Base-by-base conservation (phyloP, 2,329 filamentous ascomycete species). In the Graphiopsis chlorocephala region DNA sequence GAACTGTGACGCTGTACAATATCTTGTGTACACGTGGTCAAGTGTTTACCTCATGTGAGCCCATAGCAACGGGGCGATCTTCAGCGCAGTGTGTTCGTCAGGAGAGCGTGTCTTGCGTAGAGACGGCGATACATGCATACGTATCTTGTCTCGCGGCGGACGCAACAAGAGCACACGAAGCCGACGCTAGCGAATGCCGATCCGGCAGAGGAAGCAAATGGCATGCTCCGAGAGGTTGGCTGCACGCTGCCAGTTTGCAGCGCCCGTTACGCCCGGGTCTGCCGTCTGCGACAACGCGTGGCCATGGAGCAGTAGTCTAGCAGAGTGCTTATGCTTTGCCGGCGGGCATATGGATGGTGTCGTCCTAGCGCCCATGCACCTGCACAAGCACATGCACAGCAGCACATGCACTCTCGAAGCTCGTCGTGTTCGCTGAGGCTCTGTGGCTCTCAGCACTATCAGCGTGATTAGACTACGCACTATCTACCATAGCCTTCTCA, bases 241-340 rank as follows among this genome's bases (percentile, higher is more conserved):
- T 25, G 47, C 47, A 26, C 26, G 25, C 26, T 11, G 29, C 50
- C 5, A 53, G 50, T n/a, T 29, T 45, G 38, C 38, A 45, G 38
- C 38, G n/a, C 38, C 38, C 38, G 38, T 45, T 45, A 45, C 38
- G 38, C 38, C 38, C 38, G 38, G 11, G n/a, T 45, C 7, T 20
- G 38, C 50, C 50, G 25, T 53, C 50, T 53, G 50, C 50, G 50
- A 53, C 50, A 53, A 53, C 50, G 50, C 50, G 50, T 53, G 50
- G 50, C 50, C 50, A 31, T 53, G 26, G 14, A 31, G 38, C 38
- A 45, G 35, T 20, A 10, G 35, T n/a, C 17, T n/a, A 42, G 35
- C 35, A 42, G n/a, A 45, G n/a, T n/a, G n/a, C n/a, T n/a, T n/a
- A n/a, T 33, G 35, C 35, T 42, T 42, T 17, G 35, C 35, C 35